phyloP scores from a whole-genome alignment of 1,139 yeast species.

The Diutina rugosa region DNA sequence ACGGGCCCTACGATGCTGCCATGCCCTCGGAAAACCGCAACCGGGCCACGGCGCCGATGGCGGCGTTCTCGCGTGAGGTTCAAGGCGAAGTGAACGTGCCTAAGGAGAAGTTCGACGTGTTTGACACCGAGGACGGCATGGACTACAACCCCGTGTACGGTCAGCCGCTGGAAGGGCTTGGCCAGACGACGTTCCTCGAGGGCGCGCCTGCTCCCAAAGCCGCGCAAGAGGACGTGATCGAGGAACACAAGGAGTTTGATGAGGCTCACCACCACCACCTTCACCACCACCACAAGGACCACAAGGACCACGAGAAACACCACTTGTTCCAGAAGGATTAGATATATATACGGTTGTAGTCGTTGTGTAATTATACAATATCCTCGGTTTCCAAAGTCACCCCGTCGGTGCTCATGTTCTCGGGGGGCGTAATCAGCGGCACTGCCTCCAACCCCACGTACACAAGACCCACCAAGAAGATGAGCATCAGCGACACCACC shows the following conservation, averaged over 20 bases:
- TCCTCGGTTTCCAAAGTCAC: slow-evolving; percentile 34
- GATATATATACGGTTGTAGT: neutral
- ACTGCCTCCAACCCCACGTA: slow-evolving; percentile 54
- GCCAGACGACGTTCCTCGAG: neutral
- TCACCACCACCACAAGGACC: neutral
- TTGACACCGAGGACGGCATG: neutral
- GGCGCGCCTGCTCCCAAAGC: neutral
- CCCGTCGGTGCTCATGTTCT: slow-evolving; percentile 53
- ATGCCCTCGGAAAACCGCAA: slow-evolving; percentile 1
- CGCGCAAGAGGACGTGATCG: neutral
- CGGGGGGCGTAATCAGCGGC: slow-evolving; percentile 61
- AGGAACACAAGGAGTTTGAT: neutral
- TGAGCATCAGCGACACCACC: slow-evolving; percentile 38
- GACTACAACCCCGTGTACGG: neutral
- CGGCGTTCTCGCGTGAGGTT: neutral
- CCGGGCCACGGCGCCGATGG: neutral
- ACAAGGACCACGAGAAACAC: neutral
- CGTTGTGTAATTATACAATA: slow-evolving; percentile 13
- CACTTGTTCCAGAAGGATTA: neutral
- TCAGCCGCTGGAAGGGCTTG: neutral
- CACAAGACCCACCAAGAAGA: slow-evolving; percentile 45
- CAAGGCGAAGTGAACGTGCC: neutral
- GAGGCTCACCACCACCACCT: neutral
- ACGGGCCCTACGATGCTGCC: slow-evolving; percentile 1
- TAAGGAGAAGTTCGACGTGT: neutral